Evolutionary conservation across 164 flowering plant genomes (phyloP).

Genomic region (Sextonia rubra): DNA sequence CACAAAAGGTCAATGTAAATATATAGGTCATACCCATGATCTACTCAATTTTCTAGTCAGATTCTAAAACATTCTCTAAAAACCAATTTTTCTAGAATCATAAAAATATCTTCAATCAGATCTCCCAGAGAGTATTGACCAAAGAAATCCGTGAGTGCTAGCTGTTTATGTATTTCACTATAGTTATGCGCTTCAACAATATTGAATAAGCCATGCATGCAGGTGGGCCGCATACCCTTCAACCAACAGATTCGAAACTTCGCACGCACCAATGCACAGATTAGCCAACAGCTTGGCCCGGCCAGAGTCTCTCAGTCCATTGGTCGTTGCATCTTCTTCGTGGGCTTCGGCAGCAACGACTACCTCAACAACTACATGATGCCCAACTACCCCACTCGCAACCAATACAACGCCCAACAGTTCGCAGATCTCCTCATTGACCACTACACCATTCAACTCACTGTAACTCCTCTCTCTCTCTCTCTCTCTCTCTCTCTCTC

Average conservation of each 20-base stretch:
- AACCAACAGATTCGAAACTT: slow-evolving; percentile 77
- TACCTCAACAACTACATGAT: slow-evolving; percentile 95
- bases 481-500: not conserved
- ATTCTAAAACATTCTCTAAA: no score
- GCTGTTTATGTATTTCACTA: no score
- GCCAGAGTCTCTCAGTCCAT: slow-evolving; percentile 37
- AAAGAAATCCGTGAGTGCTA: no score
- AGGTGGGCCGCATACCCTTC: slow-evolving; percentile 92
- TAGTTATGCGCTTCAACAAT: no score
- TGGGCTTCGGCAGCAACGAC: slow-evolving; percentile 97
- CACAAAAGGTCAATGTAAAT: no score
- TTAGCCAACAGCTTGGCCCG: slow-evolving; percentile 56
- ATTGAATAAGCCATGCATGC: not conserved
- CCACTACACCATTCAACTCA: slow-evolving; percentile 53
- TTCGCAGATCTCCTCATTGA: slow-evolving; percentile 62
- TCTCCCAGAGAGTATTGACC: no score
- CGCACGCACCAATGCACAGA: slow-evolving; percentile 60
- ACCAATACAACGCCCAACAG: slow-evolving; percentile 60
- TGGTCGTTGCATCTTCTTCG: slow-evolving; percentile 61
- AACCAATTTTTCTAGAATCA: no score
- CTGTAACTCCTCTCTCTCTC: slow-evolving; percentile 26
- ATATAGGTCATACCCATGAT: no score
- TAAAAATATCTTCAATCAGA: no score
- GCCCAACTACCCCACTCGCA: slow-evolving; percentile 71
- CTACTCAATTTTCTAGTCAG: no score